Base-by-base conservation (phyloP, 2,329 filamentous ascomycete genomes). In the Epichloe baconii region DNA sequence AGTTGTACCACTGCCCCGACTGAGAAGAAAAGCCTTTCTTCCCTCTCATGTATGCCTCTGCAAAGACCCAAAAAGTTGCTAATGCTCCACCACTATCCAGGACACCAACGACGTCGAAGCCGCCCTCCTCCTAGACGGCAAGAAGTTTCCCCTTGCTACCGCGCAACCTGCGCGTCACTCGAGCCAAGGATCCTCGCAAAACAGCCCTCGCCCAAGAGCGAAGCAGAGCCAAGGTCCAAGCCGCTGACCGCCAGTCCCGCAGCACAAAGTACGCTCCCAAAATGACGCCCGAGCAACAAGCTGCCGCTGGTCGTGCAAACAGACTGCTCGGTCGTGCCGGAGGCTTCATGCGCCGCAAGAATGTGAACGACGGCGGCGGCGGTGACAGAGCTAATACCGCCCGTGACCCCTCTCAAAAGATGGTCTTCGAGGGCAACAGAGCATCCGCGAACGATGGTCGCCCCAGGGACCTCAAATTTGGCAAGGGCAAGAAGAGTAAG, bases 71-170 rank as follows among this genome's bases (percentile, higher is more conserved):
- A 26, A 11, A 36, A 34, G 17, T n/a, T 11, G n/a, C 37, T 43
- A 14, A 42, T 4, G 31, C 31, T 11, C 31, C 8, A 31, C 40
- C 36, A 14, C 31, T 14, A 3, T 35, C 19, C 60, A 84, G 73
- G 88, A 97, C 61, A 80, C 77, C 55, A 96, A 94, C 61, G 76
- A 84, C 44, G 91, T 98, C 44, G 93, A 98, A 68, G 79, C 85
- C n/a, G 93, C 93, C 2, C 77, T 98, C 12, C 77, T 94, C 40
- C 80, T 91, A 54, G 79, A 96, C 64, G 90, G 82, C 55, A 95
- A 97, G 74, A 93, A 87, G 61, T 97, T 90, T 89, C 91, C 15
- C 15, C 91, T 83, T 96, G 79, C 80, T 97, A n/a, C 91, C 91
- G 10, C 83, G 93, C 44, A 79, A 83, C 57, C 75, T 98, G 36